phyloP scores from a whole-genome alignment of 2,329 filamentous ascomycete genomes.

The Fusarium compactum region DNA sequence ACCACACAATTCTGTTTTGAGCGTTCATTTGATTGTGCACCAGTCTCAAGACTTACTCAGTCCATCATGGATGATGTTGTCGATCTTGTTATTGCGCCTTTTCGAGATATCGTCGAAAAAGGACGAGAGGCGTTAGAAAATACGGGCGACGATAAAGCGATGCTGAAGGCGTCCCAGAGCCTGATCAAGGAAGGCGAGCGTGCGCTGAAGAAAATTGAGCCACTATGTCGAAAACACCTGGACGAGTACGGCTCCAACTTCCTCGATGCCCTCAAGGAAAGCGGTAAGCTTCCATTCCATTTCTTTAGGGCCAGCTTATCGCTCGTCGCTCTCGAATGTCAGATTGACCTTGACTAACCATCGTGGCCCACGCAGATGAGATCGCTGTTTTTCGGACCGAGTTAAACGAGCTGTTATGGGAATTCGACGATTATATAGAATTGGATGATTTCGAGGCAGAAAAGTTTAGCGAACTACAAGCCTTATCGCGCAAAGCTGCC shows the following conservation, averaged over 20 bases:
- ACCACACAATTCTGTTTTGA: constrained; percentile 1
- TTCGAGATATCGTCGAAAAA: constrained; percentile 66
- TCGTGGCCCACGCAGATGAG: constrained; percentile 51
- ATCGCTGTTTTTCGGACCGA: constrained; percentile 62
- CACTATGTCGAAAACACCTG: constrained; percentile 61
- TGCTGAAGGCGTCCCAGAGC: constrained; percentile 63
- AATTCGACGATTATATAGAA: constrained; percentile 68
- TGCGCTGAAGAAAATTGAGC: constrained; percentile 63
- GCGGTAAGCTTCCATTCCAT: constrained; percentile 56
- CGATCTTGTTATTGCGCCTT: constrained; percentile 63
- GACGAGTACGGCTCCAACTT: constrained; percentile 64
- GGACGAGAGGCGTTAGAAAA: constrained; percentile 61
- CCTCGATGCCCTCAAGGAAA: constrained; percentile 64
- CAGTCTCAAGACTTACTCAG: background rate
- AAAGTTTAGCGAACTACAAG: constrained; percentile 63
- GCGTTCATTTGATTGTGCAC: background rate
- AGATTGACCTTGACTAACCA: constrained; percentile 31
- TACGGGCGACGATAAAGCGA: constrained; percentile 58
- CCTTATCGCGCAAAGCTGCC: constrained; percentile 61
- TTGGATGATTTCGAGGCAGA: constrained; percentile 62
- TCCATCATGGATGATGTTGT: constrained; percentile 55
- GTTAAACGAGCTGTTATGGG: constrained; percentile 65
- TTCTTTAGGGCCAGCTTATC: background rate
- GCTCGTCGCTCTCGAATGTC: background rate
- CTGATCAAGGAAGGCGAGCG: constrained; percentile 63